These are phyloP conservation scores for Centrapalus pauciflorus DNA, from an alignment of 129 eudicot species.

Conservation along the genomic window DNA sequence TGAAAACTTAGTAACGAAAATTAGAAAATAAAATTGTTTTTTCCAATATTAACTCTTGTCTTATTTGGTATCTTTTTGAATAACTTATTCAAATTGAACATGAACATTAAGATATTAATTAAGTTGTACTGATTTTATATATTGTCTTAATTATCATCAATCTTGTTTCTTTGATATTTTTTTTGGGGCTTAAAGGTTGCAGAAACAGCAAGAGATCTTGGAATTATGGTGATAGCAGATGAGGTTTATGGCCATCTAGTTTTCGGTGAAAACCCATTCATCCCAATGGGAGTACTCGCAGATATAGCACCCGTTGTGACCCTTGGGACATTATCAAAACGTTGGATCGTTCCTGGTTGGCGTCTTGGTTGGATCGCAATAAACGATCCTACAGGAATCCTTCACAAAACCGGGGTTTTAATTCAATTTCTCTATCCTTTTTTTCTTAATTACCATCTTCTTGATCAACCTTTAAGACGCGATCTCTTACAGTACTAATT, in stretches of 20 bases:
- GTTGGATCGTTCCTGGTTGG: slow-evolving; percentile 64
- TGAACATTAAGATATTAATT: no score
- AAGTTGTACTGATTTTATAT: no score
- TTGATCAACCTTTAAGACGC: background rate
- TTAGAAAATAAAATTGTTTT: no score
- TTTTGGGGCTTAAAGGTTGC: slow-evolving; percentile 51
- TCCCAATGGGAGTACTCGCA: slow-evolving; percentile 54
- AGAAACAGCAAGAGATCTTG: slow-evolving; percentile 48
- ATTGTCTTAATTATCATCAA: no score
- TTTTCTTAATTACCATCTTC: background rate
- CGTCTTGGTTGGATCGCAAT: slow-evolving; percentile 54
- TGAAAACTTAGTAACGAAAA: no score
- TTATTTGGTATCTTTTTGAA: background rate
- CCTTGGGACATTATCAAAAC: slow-evolving; percentile 48
- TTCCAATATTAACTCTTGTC: no score
- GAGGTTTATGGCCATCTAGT: slow-evolving; percentile 54
- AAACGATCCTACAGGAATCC: slow-evolving; percentile 32
- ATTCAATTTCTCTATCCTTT: background rate
- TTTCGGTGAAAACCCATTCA: slow-evolving; percentile 45
- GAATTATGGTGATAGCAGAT: slow-evolving; percentile 45
- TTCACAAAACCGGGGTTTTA: slow-evolving; percentile 45
- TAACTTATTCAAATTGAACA: no score
- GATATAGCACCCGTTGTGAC: slow-evolving; percentile 46
- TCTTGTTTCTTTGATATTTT: no score
- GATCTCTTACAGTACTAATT: background rate